A percentile compares a stretch with the other conserved stretches of the same genome.
Evolutionary conservation across 768 basidiomycete genomes (phyloP).

Genomic region (Leccinum arenicola): DNA sequence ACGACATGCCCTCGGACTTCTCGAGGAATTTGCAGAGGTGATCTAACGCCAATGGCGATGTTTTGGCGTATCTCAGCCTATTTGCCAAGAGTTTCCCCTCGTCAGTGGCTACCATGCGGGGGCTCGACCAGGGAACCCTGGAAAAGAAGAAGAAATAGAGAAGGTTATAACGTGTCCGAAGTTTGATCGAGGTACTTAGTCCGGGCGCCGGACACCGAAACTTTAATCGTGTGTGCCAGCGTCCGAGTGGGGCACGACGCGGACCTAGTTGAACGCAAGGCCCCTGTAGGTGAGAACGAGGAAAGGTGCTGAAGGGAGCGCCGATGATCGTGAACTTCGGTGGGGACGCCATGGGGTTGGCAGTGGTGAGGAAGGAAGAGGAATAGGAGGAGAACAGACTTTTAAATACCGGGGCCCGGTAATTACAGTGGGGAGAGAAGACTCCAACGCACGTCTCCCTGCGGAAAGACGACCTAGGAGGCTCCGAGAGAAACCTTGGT

Average conservation of each 20-base stretch:
- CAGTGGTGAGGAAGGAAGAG: not conserved
- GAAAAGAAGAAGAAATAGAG: not conserved
- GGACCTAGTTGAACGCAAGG: conserved; percentile 26
- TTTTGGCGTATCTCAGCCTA: conserved; percentile 13
- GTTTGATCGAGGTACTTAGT: not conserved
- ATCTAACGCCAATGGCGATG: conserved; percentile 18
- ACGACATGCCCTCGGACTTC: conserved; percentile 23
- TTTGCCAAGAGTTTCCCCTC: conserved; percentile 18
- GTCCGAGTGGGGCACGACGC: conserved; percentile 26
- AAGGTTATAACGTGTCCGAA: not conserved
- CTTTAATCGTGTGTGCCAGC: not conserved
- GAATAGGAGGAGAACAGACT: not conserved
- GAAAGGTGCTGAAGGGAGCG: conserved; percentile 34
- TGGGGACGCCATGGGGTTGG: conserved; percentile 12
- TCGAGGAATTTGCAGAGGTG: conserved; percentile 15
- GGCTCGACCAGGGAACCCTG: conserved; percentile 33
- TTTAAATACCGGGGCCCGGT: not conserved
- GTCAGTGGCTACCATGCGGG: conserved; percentile 26
- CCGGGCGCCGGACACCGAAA: not conserved
- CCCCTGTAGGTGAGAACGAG: conserved; percentile 26
- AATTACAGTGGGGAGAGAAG: not conserved
- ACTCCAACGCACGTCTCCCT: too few relatives aligned
- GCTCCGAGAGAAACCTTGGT: too few relatives aligned
- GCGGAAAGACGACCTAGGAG: too few relatives aligned
- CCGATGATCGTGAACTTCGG: conserved; percentile 27